Conservation (phyloP, 257 asterid genomes). For the Solanum tarapatanum region DNA sequence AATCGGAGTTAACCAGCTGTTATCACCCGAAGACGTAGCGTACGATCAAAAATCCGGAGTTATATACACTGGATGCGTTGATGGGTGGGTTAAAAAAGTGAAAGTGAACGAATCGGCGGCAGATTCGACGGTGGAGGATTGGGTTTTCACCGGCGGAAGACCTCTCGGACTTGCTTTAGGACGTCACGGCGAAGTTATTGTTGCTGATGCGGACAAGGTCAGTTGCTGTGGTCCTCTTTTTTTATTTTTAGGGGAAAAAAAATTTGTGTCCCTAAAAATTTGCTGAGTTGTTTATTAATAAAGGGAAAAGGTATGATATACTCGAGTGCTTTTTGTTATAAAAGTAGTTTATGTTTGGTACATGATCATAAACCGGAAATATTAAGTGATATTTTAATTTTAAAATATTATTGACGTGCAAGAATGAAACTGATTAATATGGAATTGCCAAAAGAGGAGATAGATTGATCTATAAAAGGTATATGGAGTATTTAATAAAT, state of each 20-base stretch:
- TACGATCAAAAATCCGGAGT: constrained; percentile 39
- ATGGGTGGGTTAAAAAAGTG: constrained; percentile 71
- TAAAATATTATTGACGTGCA: no score
- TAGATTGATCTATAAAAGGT: no score
- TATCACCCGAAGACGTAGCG: constrained; percentile 70
- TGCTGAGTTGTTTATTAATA: not conserved
- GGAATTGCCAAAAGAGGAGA: no score
- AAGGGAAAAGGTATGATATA: no score
- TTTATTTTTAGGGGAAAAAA: not conserved
- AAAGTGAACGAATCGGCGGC: constrained; percentile 31
- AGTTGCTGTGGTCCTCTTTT: no score
- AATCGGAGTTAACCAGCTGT: constrained; percentile 49
- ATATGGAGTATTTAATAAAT: no score
- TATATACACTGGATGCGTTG: constrained; percentile 60
- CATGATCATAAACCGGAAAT: no score
- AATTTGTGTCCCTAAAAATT: no score
- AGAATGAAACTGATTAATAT: no score
- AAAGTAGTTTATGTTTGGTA: no score
- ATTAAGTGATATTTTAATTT: no score
- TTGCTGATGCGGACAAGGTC: constrained; percentile 74
- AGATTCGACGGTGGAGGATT: constrained; percentile 46
- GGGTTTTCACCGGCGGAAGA: constrained; percentile 88
- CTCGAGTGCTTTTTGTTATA: no score
- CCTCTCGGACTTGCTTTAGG: constrained; percentile 73
- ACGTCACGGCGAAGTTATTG: constrained; percentile 48